A percentile compares a stretch with the other conserved stretches of the same genome.
These are phyloP conservation scores for Chalciporus pseudorubinellus DNA, from an alignment of 768 basidiomycete genomes.

Conservation along the genomic window DNA sequence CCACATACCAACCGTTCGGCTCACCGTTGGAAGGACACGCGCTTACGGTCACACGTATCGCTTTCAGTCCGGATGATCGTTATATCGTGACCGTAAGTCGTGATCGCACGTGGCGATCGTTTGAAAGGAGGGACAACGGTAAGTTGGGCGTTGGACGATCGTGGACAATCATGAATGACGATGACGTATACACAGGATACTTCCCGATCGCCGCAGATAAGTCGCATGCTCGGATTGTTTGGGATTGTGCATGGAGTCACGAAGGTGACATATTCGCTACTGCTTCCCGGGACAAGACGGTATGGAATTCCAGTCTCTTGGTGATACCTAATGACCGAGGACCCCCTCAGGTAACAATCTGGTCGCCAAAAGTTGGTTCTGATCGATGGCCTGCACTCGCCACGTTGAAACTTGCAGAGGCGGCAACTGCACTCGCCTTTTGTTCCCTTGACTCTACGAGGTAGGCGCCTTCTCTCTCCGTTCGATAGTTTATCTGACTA, in stretches of 20 bases:
- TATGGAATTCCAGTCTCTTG: constrained; percentile 31
- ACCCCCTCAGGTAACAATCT: constrained; percentile 71
- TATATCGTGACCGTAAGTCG: constrained; percentile 82
- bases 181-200: constrained; percentile 47
- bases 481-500: not conserved
- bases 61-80: constrained; percentile 84
- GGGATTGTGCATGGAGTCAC: constrained; percentile 89
- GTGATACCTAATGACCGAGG: not conserved
- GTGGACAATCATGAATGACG: not conserved
- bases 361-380: constrained; percentile 45
- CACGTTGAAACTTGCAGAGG: constrained; percentile 69
- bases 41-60: constrained; percentile 86
- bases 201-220: constrained; percentile 66
- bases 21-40: constrained; percentile 77
- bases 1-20: constrained; percentile 68
- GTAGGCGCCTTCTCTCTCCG: constrained; percentile 32
- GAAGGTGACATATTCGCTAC: constrained; percentile 85
- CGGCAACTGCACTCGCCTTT: constrained; percentile 82
- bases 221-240: constrained; percentile 89
- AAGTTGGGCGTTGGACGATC: not conserved
- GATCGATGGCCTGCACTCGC: constrained; percentile 54
- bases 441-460: constrained; percentile 39
- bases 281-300: constrained; percentile 93
- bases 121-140: constrained; percentile 50
- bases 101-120: constrained; percentile 90